phyloP scores from a whole-genome alignment of 331 rosid genomes.

The Arachis monticola region DNA sequence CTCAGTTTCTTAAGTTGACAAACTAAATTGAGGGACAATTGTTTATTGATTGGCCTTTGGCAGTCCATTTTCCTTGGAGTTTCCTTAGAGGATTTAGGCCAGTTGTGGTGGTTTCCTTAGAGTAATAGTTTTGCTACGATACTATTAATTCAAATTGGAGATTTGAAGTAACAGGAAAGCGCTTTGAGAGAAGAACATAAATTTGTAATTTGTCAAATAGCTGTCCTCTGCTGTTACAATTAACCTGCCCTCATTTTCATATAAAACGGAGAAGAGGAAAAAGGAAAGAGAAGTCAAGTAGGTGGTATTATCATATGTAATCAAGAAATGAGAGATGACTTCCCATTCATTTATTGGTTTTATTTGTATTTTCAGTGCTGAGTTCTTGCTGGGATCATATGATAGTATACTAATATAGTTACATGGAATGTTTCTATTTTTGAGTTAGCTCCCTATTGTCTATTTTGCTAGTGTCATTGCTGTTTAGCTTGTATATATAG shows the following conservation, averaged over 20 bases:
- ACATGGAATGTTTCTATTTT: slow-evolving; percentile 15
- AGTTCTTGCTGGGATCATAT: slow-evolving; percentile 15
- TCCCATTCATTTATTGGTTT: slow-evolving; percentile 19
- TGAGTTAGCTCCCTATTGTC: slow-evolving; percentile 20
- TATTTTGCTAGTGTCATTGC: slow-evolving; percentile 10
- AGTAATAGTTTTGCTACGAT: background rate
- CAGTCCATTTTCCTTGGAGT: slow-evolving; percentile 12
- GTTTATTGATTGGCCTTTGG: slow-evolving; percentile 4
- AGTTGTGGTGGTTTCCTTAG: slow-evolving; percentile 9
- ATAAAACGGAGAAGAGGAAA: slow-evolving; percentile 14
- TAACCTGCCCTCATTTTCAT: background rate
- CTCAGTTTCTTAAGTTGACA: slow-evolving; percentile 1
- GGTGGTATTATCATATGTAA: slow-evolving; percentile 11
- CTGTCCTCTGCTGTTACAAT: background rate
- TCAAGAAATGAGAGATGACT: slow-evolving; percentile 15
- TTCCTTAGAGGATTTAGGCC: background rate
- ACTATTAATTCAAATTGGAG: slow-evolving; percentile 15
- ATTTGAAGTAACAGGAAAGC: slow-evolving; percentile 10
- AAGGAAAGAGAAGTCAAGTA: background rate
- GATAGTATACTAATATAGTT: slow-evolving; percentile 7
- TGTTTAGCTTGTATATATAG: slow-evolving; percentile 22
- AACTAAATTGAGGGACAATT: slow-evolving; percentile 18
- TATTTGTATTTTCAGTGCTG: slow-evolving; percentile 23
- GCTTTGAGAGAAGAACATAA: slow-evolving; percentile 1
- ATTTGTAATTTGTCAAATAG: slow-evolving; percentile 9